Percentiles rank a stretch among this genome's conserved stretches.
phyloP scores from a whole-genome alignment of 2,329 filamentous ascomycete species.

The Aspergillus viridinutans region DNA sequence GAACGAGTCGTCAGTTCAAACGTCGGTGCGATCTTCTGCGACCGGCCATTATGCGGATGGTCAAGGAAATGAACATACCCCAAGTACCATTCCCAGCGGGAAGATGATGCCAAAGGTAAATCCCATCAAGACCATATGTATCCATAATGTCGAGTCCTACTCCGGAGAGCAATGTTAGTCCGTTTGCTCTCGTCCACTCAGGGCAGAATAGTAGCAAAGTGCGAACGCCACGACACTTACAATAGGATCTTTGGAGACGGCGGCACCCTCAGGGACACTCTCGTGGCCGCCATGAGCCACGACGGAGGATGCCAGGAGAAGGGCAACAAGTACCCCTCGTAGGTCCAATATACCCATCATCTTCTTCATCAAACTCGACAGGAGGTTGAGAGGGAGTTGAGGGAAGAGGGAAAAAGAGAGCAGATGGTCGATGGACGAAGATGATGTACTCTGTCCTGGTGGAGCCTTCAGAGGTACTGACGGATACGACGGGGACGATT shows the following conservation, averaged over 20 bases:
- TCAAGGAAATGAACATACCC: slow-evolving; percentile 53
- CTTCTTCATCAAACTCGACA: background rate
- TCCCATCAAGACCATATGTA: slow-evolving; percentile 85
- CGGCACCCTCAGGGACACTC: slow-evolving; percentile 63
- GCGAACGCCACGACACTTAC: slow-evolving; percentile 45
- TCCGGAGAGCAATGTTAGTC: slow-evolving; percentile 3
- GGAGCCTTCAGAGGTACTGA: background rate
- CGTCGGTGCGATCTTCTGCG: background rate
- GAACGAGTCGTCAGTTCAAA: background rate
- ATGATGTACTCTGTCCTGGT: background rate
- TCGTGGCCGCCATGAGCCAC: slow-evolving; percentile 53
- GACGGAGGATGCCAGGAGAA: slow-evolving; percentile 25
- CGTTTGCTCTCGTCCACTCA: background rate
- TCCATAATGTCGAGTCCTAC: slow-evolving; percentile 79
- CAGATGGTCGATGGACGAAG: slow-evolving; percentile 1
- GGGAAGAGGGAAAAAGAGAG: slow-evolving; percentile 5
- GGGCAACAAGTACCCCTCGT: slow-evolving; percentile 20
- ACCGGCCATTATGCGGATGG: slow-evolving; percentile 6
- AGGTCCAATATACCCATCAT: slow-evolving; percentile 7
- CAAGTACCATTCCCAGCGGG: slow-evolving; percentile 90
- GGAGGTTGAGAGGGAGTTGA: background rate
- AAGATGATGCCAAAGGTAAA: slow-evolving; percentile 88
- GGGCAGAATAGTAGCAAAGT: background rate
- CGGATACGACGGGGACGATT: background rate
- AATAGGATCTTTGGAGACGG: slow-evolving; percentile 68